Conservation (phyloP, 1,284 basidiomycete genomes). For the Pseudozyma sp. region DNA sequence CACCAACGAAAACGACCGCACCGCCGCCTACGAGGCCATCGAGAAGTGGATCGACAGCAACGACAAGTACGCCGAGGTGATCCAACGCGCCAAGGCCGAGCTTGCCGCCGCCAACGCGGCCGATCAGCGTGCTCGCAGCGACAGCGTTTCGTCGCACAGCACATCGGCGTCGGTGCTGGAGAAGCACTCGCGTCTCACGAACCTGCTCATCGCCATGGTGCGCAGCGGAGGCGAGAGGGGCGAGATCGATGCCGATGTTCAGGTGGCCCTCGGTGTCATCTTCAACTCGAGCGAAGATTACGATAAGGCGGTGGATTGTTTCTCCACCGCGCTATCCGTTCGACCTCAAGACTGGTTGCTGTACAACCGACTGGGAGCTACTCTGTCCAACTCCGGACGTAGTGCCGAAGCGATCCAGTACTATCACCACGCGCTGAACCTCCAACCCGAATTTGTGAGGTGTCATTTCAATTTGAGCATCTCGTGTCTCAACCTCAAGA, state of each 20-base stretch:
- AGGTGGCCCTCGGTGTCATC: slow-evolving; percentile 92
- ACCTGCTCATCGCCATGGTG: slow-evolving; percentile 69
- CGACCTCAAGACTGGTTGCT: slow-evolving; percentile 93
- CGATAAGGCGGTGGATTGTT: slow-evolving; percentile 91
- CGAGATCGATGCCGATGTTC: slow-evolving; percentile 82
- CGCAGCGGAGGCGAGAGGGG: slow-evolving; percentile 42
- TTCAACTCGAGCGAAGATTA: slow-evolving; percentile 92
- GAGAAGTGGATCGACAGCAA: slow-evolving; percentile 78
- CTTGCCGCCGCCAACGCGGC: neutral
- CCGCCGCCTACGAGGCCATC: slow-evolving; percentile 79
- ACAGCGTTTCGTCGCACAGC: slow-evolving; percentile 33
- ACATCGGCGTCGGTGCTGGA: slow-evolving; percentile 26
- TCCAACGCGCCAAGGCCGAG: slow-evolving; percentile 19
- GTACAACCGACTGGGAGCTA: slow-evolving; percentile 95
- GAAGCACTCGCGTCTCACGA: slow-evolving; percentile 65
- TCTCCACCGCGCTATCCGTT: slow-evolving; percentile 85
- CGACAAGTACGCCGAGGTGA: slow-evolving; percentile 72
- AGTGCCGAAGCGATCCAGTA: slow-evolving; percentile 86
- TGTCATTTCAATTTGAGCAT: slow-evolving; percentile 67
- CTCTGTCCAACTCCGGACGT: slow-evolving; percentile 86
- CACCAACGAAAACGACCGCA: slow-evolving; percentile 87
- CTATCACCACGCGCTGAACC: slow-evolving; percentile 87
- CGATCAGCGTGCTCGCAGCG: slow-evolving; percentile 26
- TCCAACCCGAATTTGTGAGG: slow-evolving; percentile 93
- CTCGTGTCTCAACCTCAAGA: slow-evolving; percentile 64